Evolutionary conservation across 2,329 filamentous ascomycete species (phyloP), one percentile per base, ranked within the genome.

Genomic region (Hymenoscyphus repandus): DNA sequence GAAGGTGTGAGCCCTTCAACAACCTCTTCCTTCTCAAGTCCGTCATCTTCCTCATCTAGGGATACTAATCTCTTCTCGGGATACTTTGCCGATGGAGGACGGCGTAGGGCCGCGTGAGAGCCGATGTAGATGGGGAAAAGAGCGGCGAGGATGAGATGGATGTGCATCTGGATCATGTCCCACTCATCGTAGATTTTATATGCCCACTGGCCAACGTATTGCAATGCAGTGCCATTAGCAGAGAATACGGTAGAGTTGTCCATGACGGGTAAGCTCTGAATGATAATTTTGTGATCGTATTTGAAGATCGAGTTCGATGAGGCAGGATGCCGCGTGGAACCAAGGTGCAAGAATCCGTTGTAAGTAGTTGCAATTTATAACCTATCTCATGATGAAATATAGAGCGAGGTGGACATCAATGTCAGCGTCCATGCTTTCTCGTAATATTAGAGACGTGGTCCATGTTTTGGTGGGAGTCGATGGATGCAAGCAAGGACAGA

Each of bases 61-160:
- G 64, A 13, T 65, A 61, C 5, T 60, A 59, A 9, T 66, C 58
- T 49, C 72, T 72, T 62, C 79, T 80, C 11, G 74, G 64, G 10
- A 76, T 37, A 5, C 38, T 40, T 40, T 1, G 92, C 91, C 1
- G 91, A 95, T 0, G 86, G 82, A 1, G 92, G 92, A 15, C 90
- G 80, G 12, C 86, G 84, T 17, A 97, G 78, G 1, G 91, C 87
- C n/a, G 87, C 88, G 68, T 96, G 88, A 7, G 90, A 82, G 43
- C 88, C 88, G 5, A 89, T 77, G 69, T 88, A 93, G 64, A 96
- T 95, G 47, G 90, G 88, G 55, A 87, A 83, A 13, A 96, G 69
- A 12, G 90, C 85, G 27, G 88, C 85, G 53, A 83, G 64, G 48
- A 86, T 70, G 11, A 87, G 71, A 65, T 86, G 83, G 1, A 60